Evolutionary conservation across 768 basidiomycete species (phyloP).

Genomic region (Lentinula edodes): DNA sequence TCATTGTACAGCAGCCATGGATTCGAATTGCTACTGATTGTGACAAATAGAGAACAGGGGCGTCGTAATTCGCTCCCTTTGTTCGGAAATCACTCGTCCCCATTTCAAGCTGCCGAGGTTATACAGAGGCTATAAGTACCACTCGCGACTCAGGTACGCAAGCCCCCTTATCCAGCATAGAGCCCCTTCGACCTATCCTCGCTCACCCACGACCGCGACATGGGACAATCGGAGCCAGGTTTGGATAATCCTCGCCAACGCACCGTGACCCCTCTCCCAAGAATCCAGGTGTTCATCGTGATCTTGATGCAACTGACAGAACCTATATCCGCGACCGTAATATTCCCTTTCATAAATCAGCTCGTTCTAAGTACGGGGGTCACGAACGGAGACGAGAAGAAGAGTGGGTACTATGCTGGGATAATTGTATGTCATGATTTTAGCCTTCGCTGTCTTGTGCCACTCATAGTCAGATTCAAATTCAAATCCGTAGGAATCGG

Average conservation of each 20-base stretch:
- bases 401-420: slow-evolving; percentile 36
- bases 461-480: no score
- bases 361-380: slow-evolving; percentile 30
- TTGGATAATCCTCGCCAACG: no score
- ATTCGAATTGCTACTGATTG: no score
- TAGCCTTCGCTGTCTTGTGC: no score
- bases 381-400: slow-evolving; percentile 29
- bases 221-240: not conserved
- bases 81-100: not conserved
- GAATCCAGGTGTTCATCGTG: slow-evolving; percentile 24
- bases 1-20: not conserved
- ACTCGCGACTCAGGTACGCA: not conserved
- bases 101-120: not conserved
- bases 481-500: slow-evolving; percentile 16
- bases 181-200: not conserved
- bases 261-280: slow-evolving; percentile 23
- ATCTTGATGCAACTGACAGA: slow-evolving; percentile 27
- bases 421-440: slow-evolving; percentile 24
- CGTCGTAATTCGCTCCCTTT: not conserved
- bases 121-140: not conserved
- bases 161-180: not conserved
- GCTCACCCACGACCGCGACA: not conserved
- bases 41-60: not conserved
- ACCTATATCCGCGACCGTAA: slow-evolving; percentile 31
- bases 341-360: slow-evolving; percentile 35